These are phyloP conservation scores for Glycine soja DNA, from an alignment of 306 rosid species.

Conservation along the genomic window DNA sequence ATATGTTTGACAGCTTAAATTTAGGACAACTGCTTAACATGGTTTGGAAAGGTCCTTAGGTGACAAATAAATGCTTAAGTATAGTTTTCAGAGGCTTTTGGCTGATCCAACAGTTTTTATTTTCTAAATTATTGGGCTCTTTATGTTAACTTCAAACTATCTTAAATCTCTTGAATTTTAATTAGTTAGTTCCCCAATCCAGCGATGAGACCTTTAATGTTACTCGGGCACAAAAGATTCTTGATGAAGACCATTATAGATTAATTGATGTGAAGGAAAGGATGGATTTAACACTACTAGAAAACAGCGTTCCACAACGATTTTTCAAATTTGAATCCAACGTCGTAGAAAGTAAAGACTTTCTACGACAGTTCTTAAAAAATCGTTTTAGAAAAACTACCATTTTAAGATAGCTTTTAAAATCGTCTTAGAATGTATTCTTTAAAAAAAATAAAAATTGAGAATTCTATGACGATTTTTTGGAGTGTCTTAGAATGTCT, in stretches of 20 bases:
- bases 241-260: slow-evolving; percentile 99
- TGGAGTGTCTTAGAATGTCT: no score
- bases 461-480: no score
- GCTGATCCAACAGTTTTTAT: slow-evolving; percentile 9
- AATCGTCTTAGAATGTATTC: no score
- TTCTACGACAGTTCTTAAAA: no score
- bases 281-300: no score
- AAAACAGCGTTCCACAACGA: no score
- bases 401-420: no score
- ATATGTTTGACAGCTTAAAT: slow-evolving; percentile 18
- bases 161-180: slow-evolving; percentile 6
- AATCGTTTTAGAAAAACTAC: no score
- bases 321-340: no score
- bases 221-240: slow-evolving; percentile 84
- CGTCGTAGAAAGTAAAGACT: no score
- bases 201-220: slow-evolving; percentile 98
- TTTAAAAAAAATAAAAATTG: no score
- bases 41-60: slow-evolving; percentile 22
- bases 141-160: slow-evolving; percentile 6
- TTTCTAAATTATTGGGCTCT: slow-evolving; percentile 26
- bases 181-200: slow-evolving; percentile 51
- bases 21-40: slow-evolving; percentile 17
- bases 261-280: slow-evolving; percentile 96
- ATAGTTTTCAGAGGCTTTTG: slow-evolving; percentile 32
- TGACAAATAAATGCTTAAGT: slow-evolving; percentile 18